Base-by-base conservation (phyloP, 257 asterid genomes). In the Solanum ossicruentum region DNA sequence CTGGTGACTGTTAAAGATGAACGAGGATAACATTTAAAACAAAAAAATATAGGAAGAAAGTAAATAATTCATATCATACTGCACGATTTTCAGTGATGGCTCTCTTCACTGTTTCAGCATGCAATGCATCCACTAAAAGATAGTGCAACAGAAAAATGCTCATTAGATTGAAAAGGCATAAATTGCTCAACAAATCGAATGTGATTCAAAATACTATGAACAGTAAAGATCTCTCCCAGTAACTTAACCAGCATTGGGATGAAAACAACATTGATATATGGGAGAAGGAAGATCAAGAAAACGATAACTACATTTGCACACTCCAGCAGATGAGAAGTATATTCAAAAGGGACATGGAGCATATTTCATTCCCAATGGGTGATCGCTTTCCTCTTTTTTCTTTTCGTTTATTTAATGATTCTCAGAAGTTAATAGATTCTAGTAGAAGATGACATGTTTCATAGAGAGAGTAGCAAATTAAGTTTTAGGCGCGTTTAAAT, bases 71-170 rank as follows among this genome's bases (percentile, higher is more conserved):
- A 58, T 17, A 65, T 66, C 90, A 80, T 89, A 95, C 99, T 13
- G 87, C 86, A 83, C 65, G 93, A 88, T 89, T 90, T 83, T 82
- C 90, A 39, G 82, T 78, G 83, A 95, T 84, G 80, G 96, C 96
- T 71, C 86, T 90, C 88, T 89, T 89, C 83, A 95, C 93, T 17
- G 87, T 85, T 86, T 92, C 91, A 10, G 86, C 93, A 85, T 91
- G 89, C 32, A 58, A 61, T 6, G 89, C 88, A 47, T 72, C 86
- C 87, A 92, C 99, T 95, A 88, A 84, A 86, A 73, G 3, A 85
- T 36, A 69, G 83, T 85, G 84, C 57, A 86, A 88, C 72, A 79
- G 21, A 73, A 72, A 47, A 47, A 12, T 47, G 57, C 57, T 45
- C 58, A 73, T 45, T 47, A 72, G 39, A 72, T n/a, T 12, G 12